These are phyloP conservation scores for Pilatotrama ljubarskyi DNA, from an alignment of 768 basidiomycete species.

Conservation along the genomic window DNA sequence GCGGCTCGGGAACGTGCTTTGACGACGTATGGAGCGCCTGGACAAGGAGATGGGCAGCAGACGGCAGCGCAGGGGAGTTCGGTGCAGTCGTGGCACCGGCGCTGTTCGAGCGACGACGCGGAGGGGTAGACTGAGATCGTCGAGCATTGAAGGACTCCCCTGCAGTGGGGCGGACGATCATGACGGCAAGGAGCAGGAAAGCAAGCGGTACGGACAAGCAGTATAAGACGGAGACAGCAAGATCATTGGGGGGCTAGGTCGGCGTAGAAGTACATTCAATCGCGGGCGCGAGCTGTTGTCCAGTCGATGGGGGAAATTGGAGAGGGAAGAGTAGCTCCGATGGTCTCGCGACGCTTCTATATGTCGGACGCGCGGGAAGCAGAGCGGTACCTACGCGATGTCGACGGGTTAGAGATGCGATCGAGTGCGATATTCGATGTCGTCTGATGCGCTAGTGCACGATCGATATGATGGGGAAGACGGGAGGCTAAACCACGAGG, in stretches of 20 bases:
- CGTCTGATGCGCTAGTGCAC: constrained; percentile 9
- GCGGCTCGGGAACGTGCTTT: not conserved
- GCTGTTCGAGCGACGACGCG: constrained; percentile 19
- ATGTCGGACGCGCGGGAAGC: not conserved
- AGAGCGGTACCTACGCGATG: not conserved
- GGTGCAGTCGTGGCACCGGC: not conserved
- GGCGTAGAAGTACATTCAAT: constrained; percentile 5
- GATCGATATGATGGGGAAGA: constrained; percentile 16
- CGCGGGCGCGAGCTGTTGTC: not conserved
- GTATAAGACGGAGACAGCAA: not conserved
- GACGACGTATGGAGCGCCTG: constrained; percentile 5
- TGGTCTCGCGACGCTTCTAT: constrained; percentile 10
- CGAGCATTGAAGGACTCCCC: not conserved
- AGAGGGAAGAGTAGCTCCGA: not conserved
- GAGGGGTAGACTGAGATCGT: constrained; percentile 14
- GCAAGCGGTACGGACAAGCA: not conserved
- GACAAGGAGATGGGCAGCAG: not conserved
- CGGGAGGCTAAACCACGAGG: not conserved
- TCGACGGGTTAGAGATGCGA: constrained; percentile 1
- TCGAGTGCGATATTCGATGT: not conserved
- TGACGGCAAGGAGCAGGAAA: constrained; percentile 4
- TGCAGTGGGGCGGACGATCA: constrained; percentile 15
- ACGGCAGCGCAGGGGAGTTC: constrained; percentile 1
- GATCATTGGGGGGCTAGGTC: constrained; percentile 12
- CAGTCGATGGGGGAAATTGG: not conserved